A percentile compares a stretch with the other conserved stretches of the same genome.
Conservation (phyloP, 768 basidiomycete genomes). For the Lactarius hengduanensis region DNA sequence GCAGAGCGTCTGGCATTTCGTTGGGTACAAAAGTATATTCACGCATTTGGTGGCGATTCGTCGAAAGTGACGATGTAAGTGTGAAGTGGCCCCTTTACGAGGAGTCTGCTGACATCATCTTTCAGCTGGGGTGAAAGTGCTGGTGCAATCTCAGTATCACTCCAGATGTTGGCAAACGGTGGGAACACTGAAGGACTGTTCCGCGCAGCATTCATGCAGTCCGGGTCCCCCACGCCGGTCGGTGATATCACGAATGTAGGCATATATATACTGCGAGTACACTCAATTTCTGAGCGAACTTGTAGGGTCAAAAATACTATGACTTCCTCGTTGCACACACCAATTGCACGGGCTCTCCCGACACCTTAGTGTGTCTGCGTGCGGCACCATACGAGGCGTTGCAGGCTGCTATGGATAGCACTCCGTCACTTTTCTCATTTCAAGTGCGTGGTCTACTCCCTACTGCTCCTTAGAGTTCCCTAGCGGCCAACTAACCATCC, state of each 20-base stretch:
- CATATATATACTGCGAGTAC: constrained; percentile 33
- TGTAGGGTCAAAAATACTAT: constrained; percentile 38
- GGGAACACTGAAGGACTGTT: constrained; percentile 41
- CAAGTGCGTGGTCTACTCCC: constrained; percentile 29
- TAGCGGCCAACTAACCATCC: neutral
- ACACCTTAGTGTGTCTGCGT: constrained; percentile 46
- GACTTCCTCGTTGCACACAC: constrained; percentile 41
- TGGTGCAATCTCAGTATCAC: constrained; percentile 47
- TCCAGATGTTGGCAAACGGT: constrained; percentile 44
- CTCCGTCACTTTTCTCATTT: constrained; percentile 35
- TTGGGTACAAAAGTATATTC: constrained; percentile 67
- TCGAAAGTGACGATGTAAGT: constrained; percentile 55
- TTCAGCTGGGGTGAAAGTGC: constrained; percentile 51
- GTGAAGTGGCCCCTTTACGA: constrained; percentile 7
- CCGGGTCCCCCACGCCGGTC: constrained; percentile 38
- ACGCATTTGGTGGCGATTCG: constrained; percentile 61
- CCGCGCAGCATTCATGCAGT: constrained; percentile 45
- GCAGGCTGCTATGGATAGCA: constrained; percentile 35
- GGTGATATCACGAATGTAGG: constrained; percentile 35
- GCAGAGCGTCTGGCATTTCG: constrained; percentile 55
- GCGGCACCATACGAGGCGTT: constrained; percentile 36
- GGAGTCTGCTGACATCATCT: neutral
- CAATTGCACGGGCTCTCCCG: constrained; percentile 37
- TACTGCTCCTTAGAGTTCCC: neutral
- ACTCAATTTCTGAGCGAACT: neutral